Evolutionary conservation across 2,329 filamentous ascomycete genomes (phyloP).

Genomic region (Phaeosphaeriaceae sp.): DNA sequence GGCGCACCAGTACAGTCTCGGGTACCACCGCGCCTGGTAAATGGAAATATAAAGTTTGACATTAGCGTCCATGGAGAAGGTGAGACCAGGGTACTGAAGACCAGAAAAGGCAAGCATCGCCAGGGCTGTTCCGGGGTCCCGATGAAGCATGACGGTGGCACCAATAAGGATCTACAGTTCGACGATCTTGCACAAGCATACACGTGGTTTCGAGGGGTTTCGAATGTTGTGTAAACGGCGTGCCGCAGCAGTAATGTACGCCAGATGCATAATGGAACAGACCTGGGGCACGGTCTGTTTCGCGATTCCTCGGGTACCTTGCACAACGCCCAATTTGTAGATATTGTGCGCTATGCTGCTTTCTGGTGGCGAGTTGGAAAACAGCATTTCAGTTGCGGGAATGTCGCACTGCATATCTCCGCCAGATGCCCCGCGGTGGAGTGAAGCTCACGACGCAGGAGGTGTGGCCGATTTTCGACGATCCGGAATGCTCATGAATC

Average conservation of each 20-base stretch:
- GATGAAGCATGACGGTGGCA: neutral
- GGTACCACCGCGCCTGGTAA: neutral
- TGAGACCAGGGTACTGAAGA: neutral
- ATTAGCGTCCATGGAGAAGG: neutral
- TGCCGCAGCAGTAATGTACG: neutral
- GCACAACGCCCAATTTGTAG: neutral
- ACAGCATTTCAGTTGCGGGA: neutral
- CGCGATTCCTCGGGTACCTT: neutral
- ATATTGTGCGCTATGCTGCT: neutral
- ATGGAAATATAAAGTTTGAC: neutral
- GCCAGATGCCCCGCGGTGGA: neutral
- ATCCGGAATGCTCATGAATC: neutral
- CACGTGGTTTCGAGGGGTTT: neutral
- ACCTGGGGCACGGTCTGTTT: neutral
- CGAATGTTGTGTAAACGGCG: slow-evolving; percentile 6
- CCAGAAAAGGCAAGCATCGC: neutral
- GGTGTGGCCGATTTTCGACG: neutral
- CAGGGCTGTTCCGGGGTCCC: neutral
- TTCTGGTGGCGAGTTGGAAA: neutral
- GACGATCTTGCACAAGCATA: neutral
- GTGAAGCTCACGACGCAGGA: neutral
- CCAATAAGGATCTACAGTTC: slow-evolving; percentile 1
- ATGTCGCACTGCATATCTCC: neutral
- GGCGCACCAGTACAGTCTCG: neutral
- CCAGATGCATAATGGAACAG: slow-evolving; percentile 1